Base-by-base conservation (phyloP, 1,284 basidiomycete species). In the Sporisorium graminicola region DNA sequence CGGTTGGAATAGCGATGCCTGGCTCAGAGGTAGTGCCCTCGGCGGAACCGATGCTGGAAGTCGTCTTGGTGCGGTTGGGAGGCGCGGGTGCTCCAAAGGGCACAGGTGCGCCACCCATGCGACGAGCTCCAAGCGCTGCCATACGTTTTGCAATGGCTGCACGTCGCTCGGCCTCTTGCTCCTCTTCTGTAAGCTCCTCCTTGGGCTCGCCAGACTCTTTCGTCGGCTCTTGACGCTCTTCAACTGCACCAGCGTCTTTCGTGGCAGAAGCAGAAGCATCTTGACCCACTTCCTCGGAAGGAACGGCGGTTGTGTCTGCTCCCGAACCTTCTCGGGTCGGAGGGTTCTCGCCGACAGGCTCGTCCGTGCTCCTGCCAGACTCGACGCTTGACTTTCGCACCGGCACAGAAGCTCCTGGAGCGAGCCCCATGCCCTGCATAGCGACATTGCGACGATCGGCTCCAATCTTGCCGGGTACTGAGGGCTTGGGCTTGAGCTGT, bases 91-190 rank as follows among this genome's bases (percentile, higher is more conserved):
- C 74, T 35, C 74, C 74, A 26, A 73, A 77, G 1, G 65, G 65
- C 26, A 49, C n/a, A 6, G 70, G 63, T 22, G 50, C 74, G 24
- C 74, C 74, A 24, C 80, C 82, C 74, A 84, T 78, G 16, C 81
- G 68, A 31, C 78, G 74, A 16, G 82, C 84, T 13, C 84, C 84
- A 7, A 85, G 62, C 8, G 77, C 76, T 18, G 83, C 83, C 83
- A 85, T 84, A 6, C 83, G 76, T 47, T 71, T 76, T 6, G 83
- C 77, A 31, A 85, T 78, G 2, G 79, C 67, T 1, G 78, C 81
- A 16, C 82, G 74, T 26, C 83, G 67, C 35, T 66, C 74, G 16
- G 74, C 69, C 29, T 84, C 82, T 18, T 84, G 75, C 43, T 82
- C 75, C 31, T 78, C 77, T 50, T 78, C 75, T 1, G 64, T 66